Evolutionary conservation across 2,329 filamentous ascomycete genomes (phyloP), one percentile per base, ranked within the genome.

Genomic region (Ascochyta clinopodiicola): DNA sequence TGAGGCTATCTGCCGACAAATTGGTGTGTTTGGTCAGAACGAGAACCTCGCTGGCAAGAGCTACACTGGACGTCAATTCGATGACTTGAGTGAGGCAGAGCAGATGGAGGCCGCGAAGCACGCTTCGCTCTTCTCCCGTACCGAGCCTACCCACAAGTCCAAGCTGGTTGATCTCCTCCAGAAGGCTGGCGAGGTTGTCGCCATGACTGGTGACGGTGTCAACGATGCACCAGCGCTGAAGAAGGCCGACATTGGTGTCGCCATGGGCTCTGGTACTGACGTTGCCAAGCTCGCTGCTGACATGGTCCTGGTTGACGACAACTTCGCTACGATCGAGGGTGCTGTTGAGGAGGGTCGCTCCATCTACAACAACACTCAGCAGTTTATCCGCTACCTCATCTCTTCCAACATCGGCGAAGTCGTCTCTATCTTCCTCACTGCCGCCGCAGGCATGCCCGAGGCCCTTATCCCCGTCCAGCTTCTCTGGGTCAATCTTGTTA

Each of bases 351-450:
- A 99, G 79, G 95, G 95, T 49, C 90, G 95, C 60, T 93, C 93
- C 61, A 99, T 99, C 79, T 99, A 97, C 85, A 98, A 95, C 88
- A 99, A 99, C 83, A 99, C 95, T 6, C 95, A 99, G 75, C 95
- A 99, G 76, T 99, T 99, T 79, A 99, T 99, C 79, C 91, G 96
- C 44, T 99, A 99, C 77, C 85, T 99, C 59, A 99, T 99, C 76
- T 98, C 94, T 8, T 98, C 94, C 62, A 99, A 99, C 81, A 99
- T 99, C 64, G 96, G 95, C 69, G 95, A 99, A 77, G 95, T 99
- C 32, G 95, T 99, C 32, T 98, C 95, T 9, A 99, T 99, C 78
- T 99, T 99, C 84, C 79, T 99, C 68, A 99, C 95, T 12, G 95
- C 95, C 24, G 95, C 95, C 13, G 82, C 96, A 57, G 96, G 96